A percentile compares a stretch with the other conserved stretches of the same genome.
Evolutionary conservation across 1,284 basidiomycete species (phyloP).

Genomic region (Trametes hirsuta): DNA sequence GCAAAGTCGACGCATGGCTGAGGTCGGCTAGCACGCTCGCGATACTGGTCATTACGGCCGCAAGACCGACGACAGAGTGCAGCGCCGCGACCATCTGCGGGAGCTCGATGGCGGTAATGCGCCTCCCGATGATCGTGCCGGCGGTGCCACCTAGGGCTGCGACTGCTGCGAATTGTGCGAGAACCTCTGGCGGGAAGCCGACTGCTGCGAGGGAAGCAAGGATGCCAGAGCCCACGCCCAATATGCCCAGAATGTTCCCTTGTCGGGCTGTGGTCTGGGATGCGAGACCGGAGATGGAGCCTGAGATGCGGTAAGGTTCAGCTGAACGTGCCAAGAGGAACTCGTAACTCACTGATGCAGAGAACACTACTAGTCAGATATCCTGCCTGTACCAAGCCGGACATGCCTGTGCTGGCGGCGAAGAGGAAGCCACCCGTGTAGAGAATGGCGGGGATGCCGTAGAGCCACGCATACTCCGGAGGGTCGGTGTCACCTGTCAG

Average conservation of each 20-base stretch:
- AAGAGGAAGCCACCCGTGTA: constrained; percentile 82
- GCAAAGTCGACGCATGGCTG: constrained; percentile 67
- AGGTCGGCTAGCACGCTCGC: constrained; percentile 75
- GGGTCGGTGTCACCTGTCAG: constrained; percentile 73
- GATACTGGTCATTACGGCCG: constrained; percentile 83
- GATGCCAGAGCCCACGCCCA: constrained; percentile 81
- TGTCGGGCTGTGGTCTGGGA: constrained; percentile 81
- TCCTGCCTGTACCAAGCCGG: constrained; percentile 84
- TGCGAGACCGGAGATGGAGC: constrained; percentile 71
- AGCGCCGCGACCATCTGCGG: constrained; percentile 78
- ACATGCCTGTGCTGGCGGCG: constrained; percentile 80
- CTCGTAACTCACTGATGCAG: constrained; percentile 67
- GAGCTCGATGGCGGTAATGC: constrained; percentile 83
- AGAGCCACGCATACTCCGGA: constrained; percentile 84
- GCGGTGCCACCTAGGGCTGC: constrained; percentile 69
- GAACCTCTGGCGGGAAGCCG: constrained; percentile 74
- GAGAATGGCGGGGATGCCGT: constrained; percentile 74
- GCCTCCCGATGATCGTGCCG: constrained; percentile 74
- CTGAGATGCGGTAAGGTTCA: constrained; percentile 37
- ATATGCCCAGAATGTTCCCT: constrained; percentile 81
- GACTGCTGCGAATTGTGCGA: constrained; percentile 78
- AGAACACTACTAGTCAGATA: constrained; percentile 82
- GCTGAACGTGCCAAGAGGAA: background rate
- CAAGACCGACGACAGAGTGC: constrained; percentile 85
- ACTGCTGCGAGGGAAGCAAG: constrained; percentile 80